Evolutionary conservation across 2,329 filamentous ascomycete species (phyloP).

Genomic region (Juglanconis juglandina): DNA sequence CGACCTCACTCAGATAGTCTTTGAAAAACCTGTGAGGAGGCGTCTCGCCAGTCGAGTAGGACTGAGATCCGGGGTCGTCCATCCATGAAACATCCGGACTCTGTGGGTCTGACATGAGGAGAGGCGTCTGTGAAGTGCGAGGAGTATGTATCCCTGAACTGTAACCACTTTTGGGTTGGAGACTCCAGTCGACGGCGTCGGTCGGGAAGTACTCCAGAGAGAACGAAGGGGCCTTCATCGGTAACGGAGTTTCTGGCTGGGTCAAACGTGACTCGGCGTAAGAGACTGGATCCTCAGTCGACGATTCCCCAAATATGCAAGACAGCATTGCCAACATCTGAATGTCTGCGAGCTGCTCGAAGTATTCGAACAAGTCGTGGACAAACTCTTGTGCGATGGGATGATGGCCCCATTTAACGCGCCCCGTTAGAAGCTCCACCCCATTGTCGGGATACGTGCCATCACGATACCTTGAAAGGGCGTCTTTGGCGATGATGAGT

Average conservation of each 20-base stretch:
- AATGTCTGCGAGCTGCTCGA: slow-evolving; percentile 58
- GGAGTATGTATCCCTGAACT: slow-evolving; percentile 57
- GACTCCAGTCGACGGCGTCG: slow-evolving; percentile 51
- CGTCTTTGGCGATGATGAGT: slow-evolving; percentile 65
- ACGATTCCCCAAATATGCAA: slow-evolving; percentile 64
- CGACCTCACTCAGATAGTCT: slow-evolving; percentile 43
- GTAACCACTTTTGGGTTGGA: slow-evolving; percentile 48
- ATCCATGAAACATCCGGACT: slow-evolving; percentile 52
- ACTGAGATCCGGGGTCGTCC: slow-evolving; percentile 53
- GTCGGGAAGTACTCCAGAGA: slow-evolving; percentile 65
- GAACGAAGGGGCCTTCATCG: slow-evolving; percentile 64
- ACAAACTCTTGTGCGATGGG: slow-evolving; percentile 62
- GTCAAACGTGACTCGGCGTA: slow-evolving; percentile 55
- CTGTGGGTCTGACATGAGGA: slow-evolving; percentile 52
- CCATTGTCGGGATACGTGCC: slow-evolving; percentile 15
- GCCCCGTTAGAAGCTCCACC: slow-evolving; percentile 42
- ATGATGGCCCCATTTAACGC: slow-evolving; percentile 66
- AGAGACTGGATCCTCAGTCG: slow-evolving; percentile 51
- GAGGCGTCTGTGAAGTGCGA: slow-evolving; percentile 53
- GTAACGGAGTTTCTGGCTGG: slow-evolving; percentile 59
- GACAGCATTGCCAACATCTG: slow-evolving; percentile 72
- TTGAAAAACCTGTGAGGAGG: slow-evolving; percentile 49
- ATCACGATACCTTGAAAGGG: slow-evolving; percentile 42
- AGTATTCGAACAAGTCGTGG: slow-evolving; percentile 59
- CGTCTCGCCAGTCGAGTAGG: slow-evolving; percentile 61